A percentile compares a stretch with the other conserved stretches of the same genome.
Evolutionary conservation across 148 eudicot genomes (phyloP).

Genomic region (Tetragonia tetragonoides): DNA sequence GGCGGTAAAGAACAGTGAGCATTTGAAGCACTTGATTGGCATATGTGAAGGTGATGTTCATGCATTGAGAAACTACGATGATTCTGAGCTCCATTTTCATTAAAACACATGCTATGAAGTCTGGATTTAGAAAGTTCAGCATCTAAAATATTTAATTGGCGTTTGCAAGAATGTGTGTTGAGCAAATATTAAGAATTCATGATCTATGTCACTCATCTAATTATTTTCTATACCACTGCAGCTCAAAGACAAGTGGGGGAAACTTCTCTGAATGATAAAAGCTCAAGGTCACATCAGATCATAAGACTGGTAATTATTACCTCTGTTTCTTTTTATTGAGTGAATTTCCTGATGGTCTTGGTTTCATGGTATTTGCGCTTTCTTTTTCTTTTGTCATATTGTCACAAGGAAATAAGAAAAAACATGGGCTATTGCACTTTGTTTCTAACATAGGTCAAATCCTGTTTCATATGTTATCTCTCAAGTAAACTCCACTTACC

Average conservation of each 20-base stretch:
- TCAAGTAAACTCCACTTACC: background rate
- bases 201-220: too few species aligned
- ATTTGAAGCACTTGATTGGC: conserved; percentile 64
- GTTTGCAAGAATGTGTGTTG: too few species aligned
- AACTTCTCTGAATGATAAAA: conserved; percentile 89
- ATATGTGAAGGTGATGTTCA: conserved; percentile 80
- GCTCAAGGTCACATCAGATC: conserved; percentile 97
- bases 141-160: background rate
- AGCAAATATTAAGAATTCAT: too few species aligned
- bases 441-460: background rate
- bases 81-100: background rate
- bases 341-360: background rate
- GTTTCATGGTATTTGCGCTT: background rate
- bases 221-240: conserved; percentile 33
- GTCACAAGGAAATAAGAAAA: background rate
- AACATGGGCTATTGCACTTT: background rate
- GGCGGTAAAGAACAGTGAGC: conserved; percentile 64
- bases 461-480: background rate
- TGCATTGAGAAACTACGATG: background rate
- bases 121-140: background rate
- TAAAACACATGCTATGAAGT: background rate
- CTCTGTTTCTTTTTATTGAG: background rate
- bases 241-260: conserved; percentile 96
- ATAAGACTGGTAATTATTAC: conserved; percentile 64
- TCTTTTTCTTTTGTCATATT: too few species aligned